Percentiles rank a stretch among this genome's conserved stretches.
Conservation (phyloP, 2,329 filamentous ascomycete genomes). For the Cladorrhinum sp. region DNA sequence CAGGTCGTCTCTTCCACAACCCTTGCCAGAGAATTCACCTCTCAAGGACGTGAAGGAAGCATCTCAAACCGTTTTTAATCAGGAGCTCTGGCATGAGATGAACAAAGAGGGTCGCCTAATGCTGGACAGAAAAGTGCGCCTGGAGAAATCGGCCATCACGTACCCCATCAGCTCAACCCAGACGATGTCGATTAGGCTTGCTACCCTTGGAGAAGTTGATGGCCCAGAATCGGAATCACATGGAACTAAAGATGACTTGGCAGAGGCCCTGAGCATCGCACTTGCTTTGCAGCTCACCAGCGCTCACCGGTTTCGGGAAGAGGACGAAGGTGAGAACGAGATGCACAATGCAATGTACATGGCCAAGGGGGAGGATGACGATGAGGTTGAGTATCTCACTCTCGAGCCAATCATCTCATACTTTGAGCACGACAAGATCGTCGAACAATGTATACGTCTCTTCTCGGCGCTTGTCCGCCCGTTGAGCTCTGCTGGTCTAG, state of each 20-base stretch:
- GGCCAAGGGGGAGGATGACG: neutral
- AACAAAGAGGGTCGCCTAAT: conserved; percentile 75
- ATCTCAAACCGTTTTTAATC: conserved; percentile 74
- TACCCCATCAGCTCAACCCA: conserved; percentile 52
- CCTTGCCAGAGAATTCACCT: conserved; percentile 54
- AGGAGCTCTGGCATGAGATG: conserved; percentile 89
- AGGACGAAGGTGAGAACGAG: neutral
- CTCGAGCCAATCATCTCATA: conserved; percentile 52
- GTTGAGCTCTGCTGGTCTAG: conserved; percentile 46
- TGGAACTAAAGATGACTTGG: conserved; percentile 46
- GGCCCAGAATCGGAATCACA: conserved; percentile 31
- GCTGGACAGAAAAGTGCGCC: conserved; percentile 65
- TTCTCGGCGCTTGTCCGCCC: conserved; percentile 43
- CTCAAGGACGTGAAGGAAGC: conserved; percentile 71
- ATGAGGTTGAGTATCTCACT: conserved; percentile 39
- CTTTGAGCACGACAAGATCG: conserved; percentile 42
- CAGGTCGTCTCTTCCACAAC: conserved; percentile 48
- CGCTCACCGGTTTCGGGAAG: conserved; percentile 61
- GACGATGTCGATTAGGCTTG: conserved; percentile 66
- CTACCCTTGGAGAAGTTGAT: conserved; percentile 53
- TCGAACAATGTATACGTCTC: conserved; percentile 39
- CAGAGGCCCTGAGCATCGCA: conserved; percentile 63
- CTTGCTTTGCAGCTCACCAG: conserved; percentile 76
- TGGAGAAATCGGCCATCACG: conserved; percentile 55
- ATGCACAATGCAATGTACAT: neutral